These are phyloP conservation scores for Mortierella sp. DNA, from an alignment of 371 early-diverging fungal genomes.

Conservation along the genomic window DNA sequence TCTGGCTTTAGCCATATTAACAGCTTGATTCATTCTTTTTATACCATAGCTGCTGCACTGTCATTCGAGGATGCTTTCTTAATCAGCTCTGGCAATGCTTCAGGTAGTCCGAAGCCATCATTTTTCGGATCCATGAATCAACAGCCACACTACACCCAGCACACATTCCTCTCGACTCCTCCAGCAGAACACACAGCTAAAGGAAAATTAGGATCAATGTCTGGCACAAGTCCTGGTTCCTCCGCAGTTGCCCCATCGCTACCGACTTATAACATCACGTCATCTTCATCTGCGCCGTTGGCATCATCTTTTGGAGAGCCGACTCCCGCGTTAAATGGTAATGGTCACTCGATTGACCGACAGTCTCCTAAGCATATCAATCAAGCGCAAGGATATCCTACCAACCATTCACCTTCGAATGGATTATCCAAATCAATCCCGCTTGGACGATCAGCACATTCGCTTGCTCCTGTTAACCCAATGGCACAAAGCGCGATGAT, in stretches of 20 bases:
- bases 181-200: slow-evolving; percentile 27
- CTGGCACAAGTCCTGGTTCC: slow-evolving; percentile 27
- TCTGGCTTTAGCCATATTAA: neutral
- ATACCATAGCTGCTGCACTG: slow-evolving; percentile 57
- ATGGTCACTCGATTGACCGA: neutral
- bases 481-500: slow-evolving; percentile 54
- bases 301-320: slow-evolving; percentile 37
- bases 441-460: slow-evolving; percentile 1
- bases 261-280: slow-evolving; percentile 24
- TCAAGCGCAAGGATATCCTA: slow-evolving; percentile 3
- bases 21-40: neutral
- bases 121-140: slow-evolving; percentile 31
- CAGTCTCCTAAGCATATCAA: neutral
- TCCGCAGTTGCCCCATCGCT: slow-evolving; percentile 4
- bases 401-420: neutral
- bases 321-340: neutral
- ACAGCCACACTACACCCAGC: slow-evolving; percentile 25
- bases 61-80: slow-evolving; percentile 75
- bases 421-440: slow-evolving; percentile 7
- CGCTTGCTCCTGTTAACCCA: slow-evolving; percentile 2
- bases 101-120: slow-evolving; percentile 41
- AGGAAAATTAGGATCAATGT: slow-evolving; percentile 10
- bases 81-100: slow-evolving; percentile 68
- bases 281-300: slow-evolving; percentile 27
- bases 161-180: slow-evolving; percentile 47